These are phyloP conservation scores for Drechslerella coelobrocha DNA, from an alignment of 2,329 filamentous ascomycete genomes.

Conservation along the genomic window DNA sequence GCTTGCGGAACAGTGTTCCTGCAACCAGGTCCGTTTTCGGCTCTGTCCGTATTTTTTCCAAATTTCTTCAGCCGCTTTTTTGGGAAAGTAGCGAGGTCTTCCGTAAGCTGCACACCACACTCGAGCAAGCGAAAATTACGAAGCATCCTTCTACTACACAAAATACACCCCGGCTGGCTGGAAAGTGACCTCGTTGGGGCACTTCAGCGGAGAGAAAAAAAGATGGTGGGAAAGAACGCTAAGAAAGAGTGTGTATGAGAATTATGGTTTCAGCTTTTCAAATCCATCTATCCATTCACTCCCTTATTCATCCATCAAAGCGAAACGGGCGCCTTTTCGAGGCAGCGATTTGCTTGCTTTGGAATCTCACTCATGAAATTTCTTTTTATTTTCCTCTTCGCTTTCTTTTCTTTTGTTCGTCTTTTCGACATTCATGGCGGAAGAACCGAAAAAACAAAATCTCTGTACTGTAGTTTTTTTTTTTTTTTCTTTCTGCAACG, in stretches of 20 bases:
- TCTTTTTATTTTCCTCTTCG: constrained; percentile 29
- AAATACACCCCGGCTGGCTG: constrained; percentile 11
- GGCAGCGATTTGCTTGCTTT: constrained; percentile 29
- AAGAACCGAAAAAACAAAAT: constrained; percentile 20
- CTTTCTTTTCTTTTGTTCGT: constrained; percentile 21
- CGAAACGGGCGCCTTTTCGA: constrained; percentile 34
- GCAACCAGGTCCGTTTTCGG: constrained; percentile 49
- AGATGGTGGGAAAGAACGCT: constrained; percentile 14
- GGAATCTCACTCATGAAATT: constrained; percentile 17
- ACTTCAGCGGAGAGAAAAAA: constrained; percentile 23
- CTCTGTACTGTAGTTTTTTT: not conserved
- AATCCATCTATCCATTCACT: constrained; percentile 5
- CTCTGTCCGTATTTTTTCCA: constrained; percentile 20
- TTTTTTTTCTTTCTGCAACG: not conserved
- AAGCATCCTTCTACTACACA: constrained; percentile 19
- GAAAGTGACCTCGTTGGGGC: constrained; percentile 29
- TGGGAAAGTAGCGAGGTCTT: constrained; percentile 22
- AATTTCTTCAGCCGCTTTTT: constrained; percentile 40
- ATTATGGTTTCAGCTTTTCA: constrained; percentile 33
- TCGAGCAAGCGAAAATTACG: constrained; percentile 48
- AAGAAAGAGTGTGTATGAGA: constrained; percentile 17
- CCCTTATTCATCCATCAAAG: constrained; percentile 37
- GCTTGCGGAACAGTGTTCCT: constrained; percentile 48
- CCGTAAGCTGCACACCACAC: constrained; percentile 47
- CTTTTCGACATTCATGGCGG: constrained; percentile 14